These are phyloP conservation scores for Ruellia speciosa DNA, from an alignment of 305 asterid species.

Conservation along the genomic window DNA sequence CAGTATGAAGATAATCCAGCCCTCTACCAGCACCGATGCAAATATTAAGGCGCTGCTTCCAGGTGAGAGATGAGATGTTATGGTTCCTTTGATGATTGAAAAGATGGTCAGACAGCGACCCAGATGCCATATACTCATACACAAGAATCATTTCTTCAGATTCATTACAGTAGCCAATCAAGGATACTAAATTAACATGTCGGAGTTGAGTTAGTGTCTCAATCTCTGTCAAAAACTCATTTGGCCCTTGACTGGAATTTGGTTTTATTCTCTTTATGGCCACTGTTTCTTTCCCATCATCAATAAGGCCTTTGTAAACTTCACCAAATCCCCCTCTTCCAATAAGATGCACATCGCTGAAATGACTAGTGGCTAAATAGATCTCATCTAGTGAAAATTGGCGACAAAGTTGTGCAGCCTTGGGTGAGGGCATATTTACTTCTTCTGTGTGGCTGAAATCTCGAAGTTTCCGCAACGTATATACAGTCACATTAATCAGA, in stretches of 20 bases:
- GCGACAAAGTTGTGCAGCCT: constrained; percentile 30
- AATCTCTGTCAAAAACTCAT: constrained; percentile 66
- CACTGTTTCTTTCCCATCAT: constrained; percentile 32
- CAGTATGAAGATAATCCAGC: constrained; percentile 80
- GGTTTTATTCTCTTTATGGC: constrained; percentile 63
- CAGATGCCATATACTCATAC: constrained; percentile 69
- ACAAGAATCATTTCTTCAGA: constrained; percentile 65
- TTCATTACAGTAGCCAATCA: constrained; percentile 73
- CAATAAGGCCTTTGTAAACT: constrained; percentile 55
- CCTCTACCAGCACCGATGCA: constrained; percentile 77
- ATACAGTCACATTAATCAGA: constrained; percentile 22
- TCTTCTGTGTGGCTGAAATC: constrained; percentile 33
- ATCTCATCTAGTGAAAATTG: constrained; percentile 56
- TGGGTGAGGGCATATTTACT: constrained; percentile 20
- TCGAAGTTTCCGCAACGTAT: constrained; percentile 32
- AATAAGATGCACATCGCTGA: constrained; percentile 42
- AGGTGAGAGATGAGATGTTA: constrained; percentile 24
- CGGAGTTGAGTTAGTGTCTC: constrained; percentile 65
- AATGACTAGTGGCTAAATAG: constrained; percentile 38
- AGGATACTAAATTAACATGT: constrained; percentile 60
- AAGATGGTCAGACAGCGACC: constrained; percentile 60
- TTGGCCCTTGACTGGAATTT: constrained; percentile 53
- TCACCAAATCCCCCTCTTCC: constrained; percentile 89
- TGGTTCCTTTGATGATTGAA: constrained; percentile 22
- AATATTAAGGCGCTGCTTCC: constrained; percentile 55